Evolutionary conservation across 768 basidiomycete species (phyloP).

Genomic region (Suillus paluster): DNA sequence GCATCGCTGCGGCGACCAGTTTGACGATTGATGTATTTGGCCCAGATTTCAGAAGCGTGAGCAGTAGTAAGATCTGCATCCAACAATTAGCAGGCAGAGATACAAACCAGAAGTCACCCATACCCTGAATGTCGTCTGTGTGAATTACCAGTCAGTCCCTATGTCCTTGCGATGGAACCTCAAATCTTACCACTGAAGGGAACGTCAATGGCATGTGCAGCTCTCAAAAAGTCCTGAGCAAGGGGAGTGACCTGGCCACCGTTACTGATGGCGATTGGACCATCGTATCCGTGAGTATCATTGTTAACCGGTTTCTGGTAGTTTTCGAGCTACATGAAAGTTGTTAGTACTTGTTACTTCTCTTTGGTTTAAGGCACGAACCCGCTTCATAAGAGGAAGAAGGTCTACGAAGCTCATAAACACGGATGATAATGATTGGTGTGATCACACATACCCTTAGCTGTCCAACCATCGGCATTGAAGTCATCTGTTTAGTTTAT

Average conservation of each 20-base stretch:
- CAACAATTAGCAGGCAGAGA: not conserved
- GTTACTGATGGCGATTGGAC: constrained; percentile 76
- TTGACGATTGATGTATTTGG: constrained; percentile 77
- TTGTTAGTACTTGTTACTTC: not conserved
- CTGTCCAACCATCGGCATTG: constrained; percentile 71
- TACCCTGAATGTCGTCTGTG: constrained; percentile 67
- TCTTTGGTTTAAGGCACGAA: constrained; percentile 23
- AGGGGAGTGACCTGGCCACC: constrained; percentile 66
- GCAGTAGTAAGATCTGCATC: constrained; percentile 55
- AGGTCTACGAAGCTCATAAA: constrained; percentile 48
- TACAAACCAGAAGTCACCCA: not conserved
- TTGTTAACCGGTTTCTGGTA: constrained; percentile 76
- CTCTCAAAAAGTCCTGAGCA: constrained; percentile 72
- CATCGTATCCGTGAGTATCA: constrained; percentile 70
- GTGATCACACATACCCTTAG: constrained; percentile 47
- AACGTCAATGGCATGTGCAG: constrained; percentile 60
- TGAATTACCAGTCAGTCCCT: not conserved
- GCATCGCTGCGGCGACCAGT: constrained; percentile 75
- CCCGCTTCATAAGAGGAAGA: constrained; percentile 73
- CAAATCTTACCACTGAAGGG: constrained; percentile 61
- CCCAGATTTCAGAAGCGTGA: constrained; percentile 74
- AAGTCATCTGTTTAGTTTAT: constrained; percentile 59
- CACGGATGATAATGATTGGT: not conserved
- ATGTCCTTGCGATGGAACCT: not conserved
- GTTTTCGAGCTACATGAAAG: constrained; percentile 60